A percentile compares a stretch with the other conserved stretches of the same genome.
Conservation (phyloP, 1,139 yeast genomes). For the Insectozyma bohioensis region DNA sequence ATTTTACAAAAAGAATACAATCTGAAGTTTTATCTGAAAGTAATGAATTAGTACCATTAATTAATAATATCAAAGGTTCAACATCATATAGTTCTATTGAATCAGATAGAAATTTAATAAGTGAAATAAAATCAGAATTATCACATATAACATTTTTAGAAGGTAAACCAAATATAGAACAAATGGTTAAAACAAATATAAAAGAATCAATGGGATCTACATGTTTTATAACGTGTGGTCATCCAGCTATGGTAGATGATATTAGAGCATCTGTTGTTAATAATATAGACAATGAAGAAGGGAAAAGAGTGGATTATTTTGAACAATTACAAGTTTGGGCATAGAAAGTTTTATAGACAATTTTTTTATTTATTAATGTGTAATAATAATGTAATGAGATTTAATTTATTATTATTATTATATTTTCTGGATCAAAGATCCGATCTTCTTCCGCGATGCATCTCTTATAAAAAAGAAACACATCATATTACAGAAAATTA, state of each 20-base stretch:
- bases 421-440: too few relatives aligned
- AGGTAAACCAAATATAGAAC: constrained; percentile 45
- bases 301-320: constrained; percentile 45
- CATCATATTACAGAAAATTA: too few relatives aligned
- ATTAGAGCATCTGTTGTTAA: constrained; percentile 34
- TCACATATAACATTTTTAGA: constrained; percentile 37
- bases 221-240: constrained; percentile 50
- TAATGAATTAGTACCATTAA: constrained; percentile 3
- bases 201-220: constrained; percentile 38
- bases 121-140: constrained; percentile 18
- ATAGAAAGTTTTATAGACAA: too few relatives aligned
- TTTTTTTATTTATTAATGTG: too few relatives aligned
- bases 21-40: neutral
- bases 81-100: constrained; percentile 3
- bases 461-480: too few relatives aligned
- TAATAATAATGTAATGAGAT: too few relatives aligned
- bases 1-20: constrained; percentile 3
- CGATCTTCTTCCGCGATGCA: too few relatives aligned
- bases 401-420: too few relatives aligned
- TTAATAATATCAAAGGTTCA: neutral
- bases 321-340: constrained; percentile 51
- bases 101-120: neutral
- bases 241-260: constrained; percentile 51
- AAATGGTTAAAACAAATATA: constrained; percentile 36
- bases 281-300: constrained; percentile 24